These are phyloP conservation scores for Claviceps africana DNA, from an alignment of 2,329 filamentous ascomycete species.

Conservation along the genomic window DNA sequence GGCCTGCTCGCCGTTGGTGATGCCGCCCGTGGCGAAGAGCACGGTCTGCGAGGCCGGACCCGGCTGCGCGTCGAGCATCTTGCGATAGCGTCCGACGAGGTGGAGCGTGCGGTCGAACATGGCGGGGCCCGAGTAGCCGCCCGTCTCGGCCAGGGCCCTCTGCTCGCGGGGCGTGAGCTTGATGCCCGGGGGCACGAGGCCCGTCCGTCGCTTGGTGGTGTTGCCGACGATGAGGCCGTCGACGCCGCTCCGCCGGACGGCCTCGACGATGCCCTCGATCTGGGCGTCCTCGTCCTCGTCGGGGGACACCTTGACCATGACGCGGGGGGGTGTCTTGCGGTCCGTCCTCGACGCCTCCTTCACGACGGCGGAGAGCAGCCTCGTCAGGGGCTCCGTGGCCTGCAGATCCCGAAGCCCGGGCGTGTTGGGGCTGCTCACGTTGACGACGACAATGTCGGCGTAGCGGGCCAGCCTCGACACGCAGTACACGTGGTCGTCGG, in stretches of 20 bases:
- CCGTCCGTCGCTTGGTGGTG: slow-evolving; percentile 74
- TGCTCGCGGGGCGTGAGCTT: slow-evolving; percentile 53
- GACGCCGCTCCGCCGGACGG: slow-evolving; percentile 70
- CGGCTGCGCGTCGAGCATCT: slow-evolving; percentile 43
- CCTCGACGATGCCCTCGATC: slow-evolving; percentile 76
- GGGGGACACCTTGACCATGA: slow-evolving; percentile 97
- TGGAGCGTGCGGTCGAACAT: slow-evolving; percentile 69
- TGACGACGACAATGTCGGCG: slow-evolving; percentile 93
- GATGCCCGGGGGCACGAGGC: slow-evolving; percentile 53
- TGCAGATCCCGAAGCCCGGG: slow-evolving; percentile 81
- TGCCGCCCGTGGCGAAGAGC: slow-evolving; percentile 87
- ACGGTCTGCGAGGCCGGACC: slow-evolving; percentile 45
- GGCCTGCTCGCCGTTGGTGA: slow-evolving; percentile 78
- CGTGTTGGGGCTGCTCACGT: slow-evolving; percentile 93
- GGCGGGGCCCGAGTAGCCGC: slow-evolving; percentile 82
- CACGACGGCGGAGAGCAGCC: slow-evolving; percentile 71
- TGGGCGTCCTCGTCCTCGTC: slow-evolving; percentile 82
- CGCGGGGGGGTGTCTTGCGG: slow-evolving; percentile 49
- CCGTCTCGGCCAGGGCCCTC: slow-evolving; percentile 56
- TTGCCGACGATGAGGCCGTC: slow-evolving; percentile 96
- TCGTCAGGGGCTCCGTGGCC: slow-evolving; percentile 66
- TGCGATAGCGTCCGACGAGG: slow-evolving; percentile 68
- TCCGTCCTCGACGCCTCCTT: slow-evolving; percentile 55
- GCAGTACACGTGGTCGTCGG: slow-evolving; percentile 75
- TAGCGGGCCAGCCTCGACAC: slow-evolving; percentile 72